Evolutionary conservation across 208 protist genomes (phyloP).

Genomic region (Trichomonas vaginalis): DNA sequence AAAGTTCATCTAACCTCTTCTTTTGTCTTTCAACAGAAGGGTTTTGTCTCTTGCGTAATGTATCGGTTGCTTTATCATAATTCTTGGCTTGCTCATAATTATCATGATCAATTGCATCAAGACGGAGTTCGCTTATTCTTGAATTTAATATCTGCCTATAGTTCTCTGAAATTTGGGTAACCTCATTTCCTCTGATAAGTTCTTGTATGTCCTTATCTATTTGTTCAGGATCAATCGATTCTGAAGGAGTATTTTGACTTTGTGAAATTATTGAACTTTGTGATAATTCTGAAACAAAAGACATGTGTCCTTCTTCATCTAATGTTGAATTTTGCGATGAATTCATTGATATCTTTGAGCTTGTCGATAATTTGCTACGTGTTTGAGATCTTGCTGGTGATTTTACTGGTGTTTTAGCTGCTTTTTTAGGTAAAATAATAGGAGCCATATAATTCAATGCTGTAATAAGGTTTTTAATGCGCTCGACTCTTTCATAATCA

Average conservation of each 20-base stretch:
- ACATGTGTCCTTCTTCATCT: neutral
- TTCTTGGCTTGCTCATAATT: neutral
- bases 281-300: neutral
- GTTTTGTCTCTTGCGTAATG: neutral
- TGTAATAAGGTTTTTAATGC: neutral
- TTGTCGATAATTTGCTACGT: neutral
- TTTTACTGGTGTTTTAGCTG: neutral
- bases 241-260: neutral
- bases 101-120: neutral
- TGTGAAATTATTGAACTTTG: neutral
- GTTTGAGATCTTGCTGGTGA: neutral
- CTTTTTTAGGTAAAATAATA: neutral
- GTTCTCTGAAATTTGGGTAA: neutral
- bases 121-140: neutral
- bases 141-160: neutral
- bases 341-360: neutral
- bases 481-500: neutral
- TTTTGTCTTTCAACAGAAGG: neutral
- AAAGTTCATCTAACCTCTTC: neutral
- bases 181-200: neutral
- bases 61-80: neutral
- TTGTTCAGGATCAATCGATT: neutral
- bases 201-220: neutral
- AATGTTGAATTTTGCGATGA: neutral
- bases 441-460: neutral